These are phyloP conservation scores for Vitrella brassicaformis DNA, from an alignment of 73 alveolate genomes.

Conservation along the genomic window DNA sequence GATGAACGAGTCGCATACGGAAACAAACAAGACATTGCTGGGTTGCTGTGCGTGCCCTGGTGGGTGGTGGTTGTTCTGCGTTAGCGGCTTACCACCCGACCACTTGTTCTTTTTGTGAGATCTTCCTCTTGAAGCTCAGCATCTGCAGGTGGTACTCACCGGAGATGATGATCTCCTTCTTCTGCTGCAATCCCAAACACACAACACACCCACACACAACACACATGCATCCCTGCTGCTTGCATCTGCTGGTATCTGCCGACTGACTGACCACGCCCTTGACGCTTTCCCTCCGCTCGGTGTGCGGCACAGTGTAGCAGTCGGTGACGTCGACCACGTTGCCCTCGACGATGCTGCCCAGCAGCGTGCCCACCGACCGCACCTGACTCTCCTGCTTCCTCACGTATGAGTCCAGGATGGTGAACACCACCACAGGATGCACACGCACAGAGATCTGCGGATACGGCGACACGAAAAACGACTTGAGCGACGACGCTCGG, in stretches of 20 bases:
- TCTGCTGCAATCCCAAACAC: background rate
- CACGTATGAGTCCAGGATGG: background rate
- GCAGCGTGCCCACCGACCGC: background rate
- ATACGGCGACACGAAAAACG: too few relatives aligned
- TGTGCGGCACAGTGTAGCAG: background rate
- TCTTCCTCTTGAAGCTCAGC: background rate
- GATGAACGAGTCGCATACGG: too few relatives aligned
- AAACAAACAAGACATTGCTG: too few relatives aligned
- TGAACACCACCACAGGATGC: background rate
- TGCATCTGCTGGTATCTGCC: background rate
- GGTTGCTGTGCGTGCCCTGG: too few relatives aligned
- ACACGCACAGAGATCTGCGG: too few relatives aligned
- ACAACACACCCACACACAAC: background rate
- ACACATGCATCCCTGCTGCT: background rate
- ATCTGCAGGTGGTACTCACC: background rate
- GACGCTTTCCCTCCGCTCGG: too few relatives aligned
- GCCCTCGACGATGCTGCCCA: background rate
- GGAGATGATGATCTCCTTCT: background rate
- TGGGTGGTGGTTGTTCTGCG: too few relatives aligned
- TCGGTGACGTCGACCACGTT: background rate
- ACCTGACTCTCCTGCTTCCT: background rate
- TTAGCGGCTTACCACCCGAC: background rate
- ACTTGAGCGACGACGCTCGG: too few relatives aligned
- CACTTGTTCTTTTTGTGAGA: background rate
- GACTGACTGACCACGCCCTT: background rate